phyloP scores from a whole-genome alignment of 23 red algal species.

The Pyropia yezoensis region DNA sequence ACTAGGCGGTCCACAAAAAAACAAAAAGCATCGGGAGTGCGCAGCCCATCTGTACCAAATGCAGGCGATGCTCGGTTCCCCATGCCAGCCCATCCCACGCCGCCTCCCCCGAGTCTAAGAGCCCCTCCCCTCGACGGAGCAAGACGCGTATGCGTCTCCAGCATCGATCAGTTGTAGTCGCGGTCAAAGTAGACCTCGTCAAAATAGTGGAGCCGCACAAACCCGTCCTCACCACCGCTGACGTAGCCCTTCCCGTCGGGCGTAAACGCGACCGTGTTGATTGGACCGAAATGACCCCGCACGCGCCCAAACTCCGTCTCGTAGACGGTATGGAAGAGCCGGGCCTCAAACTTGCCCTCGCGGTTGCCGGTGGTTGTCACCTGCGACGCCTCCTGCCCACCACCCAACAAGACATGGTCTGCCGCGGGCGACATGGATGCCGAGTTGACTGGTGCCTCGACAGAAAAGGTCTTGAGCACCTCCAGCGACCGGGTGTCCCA shows the following conservation, averaged over 20 bases:
- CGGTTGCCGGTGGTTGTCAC: slow-evolving; percentile 87
- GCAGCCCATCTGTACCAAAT: no score
- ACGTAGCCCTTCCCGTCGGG: slow-evolving; percentile 79
- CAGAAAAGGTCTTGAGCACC: slow-evolving; percentile 55
- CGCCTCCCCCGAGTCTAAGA: no score
- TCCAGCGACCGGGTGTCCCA: slow-evolving; percentile 68
- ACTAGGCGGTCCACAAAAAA: no score
- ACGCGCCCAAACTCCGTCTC: slow-evolving; percentile 78
- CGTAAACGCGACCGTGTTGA: slow-evolving; percentile 88
- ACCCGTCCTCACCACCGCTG: slow-evolving; percentile 89
- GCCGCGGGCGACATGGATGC: slow-evolving; percentile 75
- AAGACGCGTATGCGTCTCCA: no score
- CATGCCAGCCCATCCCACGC: no score
- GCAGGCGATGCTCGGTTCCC: no score
- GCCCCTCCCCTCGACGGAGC: no score
- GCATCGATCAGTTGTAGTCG: slow-evolving; percentile 4
- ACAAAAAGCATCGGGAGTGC: no score
- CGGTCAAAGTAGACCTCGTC: slow-evolving; percentile 82
- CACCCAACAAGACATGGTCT: slow-evolving; percentile 79
- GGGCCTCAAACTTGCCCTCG: slow-evolving; percentile 81
- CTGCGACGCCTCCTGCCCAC: slow-evolving; percentile 89
- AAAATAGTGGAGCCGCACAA: slow-evolving; percentile 92
- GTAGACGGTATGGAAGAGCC: slow-evolving; percentile 78
- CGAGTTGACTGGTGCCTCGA: slow-evolving; percentile 89
- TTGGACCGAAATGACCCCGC: slow-evolving; percentile 96